A percentile compares a stretch with the other conserved stretches of the same genome.
Conservation (phyloP, 495 filamentous ascomycete species). For the Tuber calosporum region DNA sequence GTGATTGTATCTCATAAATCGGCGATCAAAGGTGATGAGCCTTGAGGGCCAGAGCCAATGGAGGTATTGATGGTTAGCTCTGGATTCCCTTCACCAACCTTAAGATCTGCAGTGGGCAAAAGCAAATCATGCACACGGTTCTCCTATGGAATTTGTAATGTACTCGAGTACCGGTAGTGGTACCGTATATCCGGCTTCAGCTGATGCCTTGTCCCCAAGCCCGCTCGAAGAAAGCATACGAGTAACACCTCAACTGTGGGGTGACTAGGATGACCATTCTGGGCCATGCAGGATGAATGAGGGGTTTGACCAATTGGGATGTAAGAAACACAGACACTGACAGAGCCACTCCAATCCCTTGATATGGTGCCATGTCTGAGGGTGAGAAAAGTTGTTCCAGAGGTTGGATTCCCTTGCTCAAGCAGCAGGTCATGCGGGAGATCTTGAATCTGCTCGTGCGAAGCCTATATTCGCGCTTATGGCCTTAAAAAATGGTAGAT, state of each 20-base stretch:
- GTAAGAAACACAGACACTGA: neutral
- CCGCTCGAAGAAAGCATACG: neutral
- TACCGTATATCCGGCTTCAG: neutral
- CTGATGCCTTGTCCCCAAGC: neutral
- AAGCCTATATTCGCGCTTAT: neutral
- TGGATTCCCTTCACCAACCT: neutral
- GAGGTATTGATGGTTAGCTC: neutral
- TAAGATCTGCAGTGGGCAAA: neutral
- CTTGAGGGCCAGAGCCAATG: neutral
- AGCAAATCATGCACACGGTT: neutral
- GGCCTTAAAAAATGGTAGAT: rapidly evolving
- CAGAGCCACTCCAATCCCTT: neutral
- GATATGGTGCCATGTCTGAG: neutral
- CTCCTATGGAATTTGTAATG: neutral
- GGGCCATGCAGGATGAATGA: neutral
- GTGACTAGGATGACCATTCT: neutral
- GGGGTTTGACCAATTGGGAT: neutral
- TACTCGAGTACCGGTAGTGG: neutral
- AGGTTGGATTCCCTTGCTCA: neutral
- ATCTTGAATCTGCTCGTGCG: neutral
- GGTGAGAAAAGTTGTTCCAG: neutral
- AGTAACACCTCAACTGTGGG: neutral
- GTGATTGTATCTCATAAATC: neutral
- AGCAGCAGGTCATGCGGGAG: neutral
- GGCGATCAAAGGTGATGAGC: neutral